A percentile compares a stretch with the other conserved stretches of the same genome.
These are phyloP conservation scores for Saccharomycopsis selenospora DNA, from an alignment of 805 yeast genomes.

Conservation along the genomic window DNA sequence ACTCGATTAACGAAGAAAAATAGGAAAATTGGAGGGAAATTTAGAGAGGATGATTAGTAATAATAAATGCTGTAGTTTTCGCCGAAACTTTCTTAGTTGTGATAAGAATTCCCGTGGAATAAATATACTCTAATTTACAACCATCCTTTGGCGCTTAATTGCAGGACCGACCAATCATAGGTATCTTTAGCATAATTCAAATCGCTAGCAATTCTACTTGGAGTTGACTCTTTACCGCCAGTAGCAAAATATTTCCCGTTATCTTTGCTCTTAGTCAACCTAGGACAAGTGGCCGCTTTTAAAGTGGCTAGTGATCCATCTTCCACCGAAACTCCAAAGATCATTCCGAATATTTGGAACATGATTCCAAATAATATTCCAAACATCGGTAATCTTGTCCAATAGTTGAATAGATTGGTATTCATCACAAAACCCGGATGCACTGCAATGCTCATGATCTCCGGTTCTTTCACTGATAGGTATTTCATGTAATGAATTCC, in stretches of 20 bases:
- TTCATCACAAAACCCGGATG: constrained; percentile 88
- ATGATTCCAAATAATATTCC: constrained; percentile 67
- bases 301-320: constrained; percentile 63
- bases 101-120: too few relatives aligned
- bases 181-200: constrained; percentile 56
- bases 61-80: too few relatives aligned
- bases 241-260: constrained; percentile 66
- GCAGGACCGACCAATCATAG: constrained; percentile 73
- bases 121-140: too few relatives aligned
- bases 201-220: constrained; percentile 52
- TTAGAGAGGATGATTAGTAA: too few relatives aligned
- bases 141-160: constrained; percentile 51
- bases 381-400: constrained; percentile 72
- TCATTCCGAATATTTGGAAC: constrained; percentile 59
- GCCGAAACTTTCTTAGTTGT: too few relatives aligned
- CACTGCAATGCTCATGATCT: constrained; percentile 54
- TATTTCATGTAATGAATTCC: constrained; percentile 67
- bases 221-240: constrained; percentile 47
- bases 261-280: constrained; percentile 42
- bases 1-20: too few relatives aligned
- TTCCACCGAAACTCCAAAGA: constrained; percentile 66
- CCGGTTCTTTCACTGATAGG: constrained; percentile 59
- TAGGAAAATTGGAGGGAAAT: too few relatives aligned
- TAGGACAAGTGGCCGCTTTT: constrained; percentile 51
- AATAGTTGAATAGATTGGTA: constrained; percentile 65